Evolutionary conservation across 1,139 yeast species (phyloP), one percentile per base, ranked within the genome.

Genomic region (Pichia sp.): DNA sequence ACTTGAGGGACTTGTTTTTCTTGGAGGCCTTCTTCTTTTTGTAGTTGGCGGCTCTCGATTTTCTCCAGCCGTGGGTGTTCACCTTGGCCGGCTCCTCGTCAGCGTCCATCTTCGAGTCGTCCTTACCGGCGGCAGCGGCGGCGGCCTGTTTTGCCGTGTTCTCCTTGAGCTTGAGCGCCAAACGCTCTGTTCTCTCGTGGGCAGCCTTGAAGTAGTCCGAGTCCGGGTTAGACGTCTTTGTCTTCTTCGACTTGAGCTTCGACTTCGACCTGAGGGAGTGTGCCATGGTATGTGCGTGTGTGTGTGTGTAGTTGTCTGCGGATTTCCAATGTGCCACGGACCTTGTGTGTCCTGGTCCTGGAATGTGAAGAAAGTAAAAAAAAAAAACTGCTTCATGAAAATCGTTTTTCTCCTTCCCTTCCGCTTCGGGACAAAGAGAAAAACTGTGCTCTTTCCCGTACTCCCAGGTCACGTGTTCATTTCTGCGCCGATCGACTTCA

Each of bases 241-340:
- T 71, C 44, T 89, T 77, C 69, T 92, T 88, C 53, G 95, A 85
- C 68, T 81, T 80, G 67, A 88, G 78, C 70, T 84, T 84, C 53
- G 87, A 78, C 69, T 87, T 88, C 49, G 96, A 88, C 78, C 97
- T 84, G 59, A 90, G 73, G 47, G 97, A 90, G 70, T 89, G 87
- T 52, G 88, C 98, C 98, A 92, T 90, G 50, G 52, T 45, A 19
- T 49, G 32, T 41, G 43, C 3, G 23, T 3, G 23, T 19, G 23
- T 19, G 23, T 19, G 23, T 3, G 23, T 19, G 23, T 19, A 19
- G 23, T 19, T 19, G 23, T 19, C 3, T 2, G 23, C 23, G 23
- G 23, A 19, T 19, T 19, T 19, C 23, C 23, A 3, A 19, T 19
- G 23, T 19, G 23, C 23, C 23, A 19, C 23, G 23, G 23, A 19